Evolutionary conservation across 345 rosid species (phyloP), one percentile per base, ranked within the genome.

Genomic region (Hibiscus tridactylites): DNA sequence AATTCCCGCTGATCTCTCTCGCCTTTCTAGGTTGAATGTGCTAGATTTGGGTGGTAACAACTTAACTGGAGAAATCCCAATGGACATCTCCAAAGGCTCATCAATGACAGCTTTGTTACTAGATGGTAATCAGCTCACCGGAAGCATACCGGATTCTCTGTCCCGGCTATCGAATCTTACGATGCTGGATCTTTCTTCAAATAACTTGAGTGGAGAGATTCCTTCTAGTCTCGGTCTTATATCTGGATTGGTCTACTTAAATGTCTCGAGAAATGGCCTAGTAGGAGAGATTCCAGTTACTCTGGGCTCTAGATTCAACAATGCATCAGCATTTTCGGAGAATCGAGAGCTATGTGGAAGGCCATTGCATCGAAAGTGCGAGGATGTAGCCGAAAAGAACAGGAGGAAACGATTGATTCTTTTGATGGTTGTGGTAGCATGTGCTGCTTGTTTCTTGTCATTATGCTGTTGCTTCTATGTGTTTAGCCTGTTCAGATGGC

Each of bases 201-300:
- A 93, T 81, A 86, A 90, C 85, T 81, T 93, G 70, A 85, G 77
- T 68, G 97, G 97, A 39, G 76, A 72, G 77, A 91, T 93, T 78
- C 96, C 98, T 0, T 78, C 77, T 37, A 84, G 70, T 80, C 80
- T 93, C 12, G 19, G 86, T 0, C 79, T 60, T 57, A 79, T 91
- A 3, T 37, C 88, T 8, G 77, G 83, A 73, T 74, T 93, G 84
- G 78, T 74, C 3, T 83, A 76, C 85, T 84, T 93, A 67, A 93
- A 93, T 63, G 86, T 93, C 57, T 93, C 98, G 1, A 77, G 82
- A 24, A 93, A 93, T 79, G 79, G 80, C 57, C 88, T 93, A 42
- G 79, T 74, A 66, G 98, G 97, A 33, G 82, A 83, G 84, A 91
- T 93, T 71, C 98, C 98, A 11, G 46, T 26, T 28, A 33, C 66